Conservation (phyloP, 2,329 filamentous ascomycete species). For the Nothomitra cinnamomea region DNA sequence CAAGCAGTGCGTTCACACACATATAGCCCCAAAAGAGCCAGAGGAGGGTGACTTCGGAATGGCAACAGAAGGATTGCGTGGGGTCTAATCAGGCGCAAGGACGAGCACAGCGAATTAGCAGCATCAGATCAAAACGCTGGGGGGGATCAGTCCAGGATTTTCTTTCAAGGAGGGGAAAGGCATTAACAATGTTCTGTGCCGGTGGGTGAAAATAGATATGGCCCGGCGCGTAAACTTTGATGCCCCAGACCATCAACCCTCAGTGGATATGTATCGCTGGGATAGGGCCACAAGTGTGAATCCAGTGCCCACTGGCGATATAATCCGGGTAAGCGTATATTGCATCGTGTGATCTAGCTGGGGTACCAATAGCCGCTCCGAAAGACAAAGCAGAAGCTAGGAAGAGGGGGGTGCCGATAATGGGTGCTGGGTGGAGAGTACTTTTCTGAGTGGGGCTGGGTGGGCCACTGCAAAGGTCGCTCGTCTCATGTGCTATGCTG, state of each 20-base stretch:
- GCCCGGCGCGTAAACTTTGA: background rate
- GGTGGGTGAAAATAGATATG: background rate
- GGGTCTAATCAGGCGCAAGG: no score
- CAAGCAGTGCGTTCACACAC: no score
- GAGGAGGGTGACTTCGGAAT: no score
- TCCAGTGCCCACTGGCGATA: background rate
- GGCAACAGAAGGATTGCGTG: no score
- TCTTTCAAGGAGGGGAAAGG: no score
- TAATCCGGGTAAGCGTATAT: background rate
- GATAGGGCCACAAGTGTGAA: background rate
- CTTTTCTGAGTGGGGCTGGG: no score
- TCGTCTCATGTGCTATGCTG: constrained; percentile 1
- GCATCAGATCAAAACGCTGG: background rate
- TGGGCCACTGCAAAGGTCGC: background rate
- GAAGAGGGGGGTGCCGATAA: no score
- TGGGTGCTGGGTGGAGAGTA: no score
- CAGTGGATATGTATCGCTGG: background rate
- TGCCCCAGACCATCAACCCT: background rate
- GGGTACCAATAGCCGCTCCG: no score
- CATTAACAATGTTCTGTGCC: no score
- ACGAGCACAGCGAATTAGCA: background rate
- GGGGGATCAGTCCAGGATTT: background rate
- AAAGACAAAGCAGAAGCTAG: no score
- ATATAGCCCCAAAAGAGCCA: no score
- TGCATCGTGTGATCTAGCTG: background rate